Percentiles rank a stretch among this genome's conserved stretches.
Conservation (phyloP, 2,329 filamentous ascomycete species). For the Sporothrix pallida region DNA sequence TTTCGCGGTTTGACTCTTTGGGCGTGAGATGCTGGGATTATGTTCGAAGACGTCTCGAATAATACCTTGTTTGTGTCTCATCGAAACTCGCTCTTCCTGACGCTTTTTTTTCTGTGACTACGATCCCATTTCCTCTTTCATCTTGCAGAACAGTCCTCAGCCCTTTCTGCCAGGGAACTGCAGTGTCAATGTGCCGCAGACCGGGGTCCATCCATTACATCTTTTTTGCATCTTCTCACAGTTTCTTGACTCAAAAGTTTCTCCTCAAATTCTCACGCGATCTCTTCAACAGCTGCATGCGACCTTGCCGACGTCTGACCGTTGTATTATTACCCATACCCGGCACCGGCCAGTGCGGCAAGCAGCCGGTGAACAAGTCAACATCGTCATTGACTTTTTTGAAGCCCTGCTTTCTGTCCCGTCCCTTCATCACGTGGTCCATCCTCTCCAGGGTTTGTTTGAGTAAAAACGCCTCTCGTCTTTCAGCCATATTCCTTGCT, state of each 20-base stretch:
- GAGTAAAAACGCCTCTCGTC: neutral
- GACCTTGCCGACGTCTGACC: neutral
- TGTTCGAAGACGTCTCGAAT: neutral
- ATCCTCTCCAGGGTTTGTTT: neutral
- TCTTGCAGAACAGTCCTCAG: neutral
- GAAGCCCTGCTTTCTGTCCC: neutral
- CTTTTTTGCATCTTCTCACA: neutral
- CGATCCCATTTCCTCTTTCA: neutral
- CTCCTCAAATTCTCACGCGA: neutral
- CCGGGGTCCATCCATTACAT: conserved; percentile 7
- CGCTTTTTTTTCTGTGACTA: neutral
- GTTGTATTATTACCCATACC: neutral
- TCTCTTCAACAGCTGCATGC: conserved; percentile 8
- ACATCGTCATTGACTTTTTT: conserved; percentile 23
- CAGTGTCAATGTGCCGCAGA: neutral
- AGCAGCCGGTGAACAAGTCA: conserved; percentile 4
- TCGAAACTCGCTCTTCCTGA: neutral
- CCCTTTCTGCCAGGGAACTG: conserved; percentile 14
- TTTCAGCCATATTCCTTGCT: neutral
- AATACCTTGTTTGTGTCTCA: neutral
- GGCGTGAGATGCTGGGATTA: neutral
- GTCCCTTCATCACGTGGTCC: conserved; percentile 16
- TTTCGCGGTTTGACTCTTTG: neutral
- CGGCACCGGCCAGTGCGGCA: neutral
- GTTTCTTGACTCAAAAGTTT: neutral